Conservation (phyloP, 1,284 basidiomycete species). For the Irpex rosettiformis region DNA sequence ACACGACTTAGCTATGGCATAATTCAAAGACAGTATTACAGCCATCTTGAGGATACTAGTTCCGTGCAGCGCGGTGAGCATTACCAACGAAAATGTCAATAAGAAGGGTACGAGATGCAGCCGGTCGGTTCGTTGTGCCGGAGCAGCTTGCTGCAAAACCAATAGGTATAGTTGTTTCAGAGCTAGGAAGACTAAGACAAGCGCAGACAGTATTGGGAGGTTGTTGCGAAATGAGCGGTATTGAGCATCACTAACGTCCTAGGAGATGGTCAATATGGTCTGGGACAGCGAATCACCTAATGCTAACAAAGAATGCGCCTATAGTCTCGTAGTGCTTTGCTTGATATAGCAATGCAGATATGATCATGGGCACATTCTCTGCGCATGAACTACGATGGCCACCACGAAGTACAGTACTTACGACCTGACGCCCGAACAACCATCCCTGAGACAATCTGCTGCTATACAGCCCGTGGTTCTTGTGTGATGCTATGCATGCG, state of each 20-base stretch:
- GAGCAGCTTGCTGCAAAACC: neutral
- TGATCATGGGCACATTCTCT: neutral
- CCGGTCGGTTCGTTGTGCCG: slow-evolving; percentile 6
- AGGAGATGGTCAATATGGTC: slow-evolving; percentile 1
- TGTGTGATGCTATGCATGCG: slow-evolving; percentile 53
- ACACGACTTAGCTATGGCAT: slow-evolving; percentile 51
- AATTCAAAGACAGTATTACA: slow-evolving; percentile 71
- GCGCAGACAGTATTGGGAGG: slow-evolving; percentile 54
- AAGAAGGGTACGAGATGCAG: slow-evolving; percentile 27
- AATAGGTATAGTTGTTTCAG: slow-evolving; percentile 36
- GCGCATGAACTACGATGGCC: slow-evolving; percentile 17
- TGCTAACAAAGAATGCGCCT: neutral
- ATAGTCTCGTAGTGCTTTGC: neutral
- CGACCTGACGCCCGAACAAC: slow-evolving; percentile 64
- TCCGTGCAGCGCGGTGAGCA: slow-evolving; percentile 85
- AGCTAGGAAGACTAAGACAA: slow-evolving; percentile 45
- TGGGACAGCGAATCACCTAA: slow-evolving; percentile 2
- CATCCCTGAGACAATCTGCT: slow-evolving; percentile 63
- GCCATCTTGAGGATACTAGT: slow-evolving; percentile 81
- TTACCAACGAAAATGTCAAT: slow-evolving; percentile 49
- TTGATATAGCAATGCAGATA: neutral
- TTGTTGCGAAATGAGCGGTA: slow-evolving; percentile 82
- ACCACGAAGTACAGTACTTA: slow-evolving; percentile 34
- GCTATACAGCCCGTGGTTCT: slow-evolving; percentile 68
- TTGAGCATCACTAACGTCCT: slow-evolving; percentile 88